Evolutionary conservation across 495 filamentous ascomycete species (phyloP).

Genomic region (Trichoderma reesei): DNA sequence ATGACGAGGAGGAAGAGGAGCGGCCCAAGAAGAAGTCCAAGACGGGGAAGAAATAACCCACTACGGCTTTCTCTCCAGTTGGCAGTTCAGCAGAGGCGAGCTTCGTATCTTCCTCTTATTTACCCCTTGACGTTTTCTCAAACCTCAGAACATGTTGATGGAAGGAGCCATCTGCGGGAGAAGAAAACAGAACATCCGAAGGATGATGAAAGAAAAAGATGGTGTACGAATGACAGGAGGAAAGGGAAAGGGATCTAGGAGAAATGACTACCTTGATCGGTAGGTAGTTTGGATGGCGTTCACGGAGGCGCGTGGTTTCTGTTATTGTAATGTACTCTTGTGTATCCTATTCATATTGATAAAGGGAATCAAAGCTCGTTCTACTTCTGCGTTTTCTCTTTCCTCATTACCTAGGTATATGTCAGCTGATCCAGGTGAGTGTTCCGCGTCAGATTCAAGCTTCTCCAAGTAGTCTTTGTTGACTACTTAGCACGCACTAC

Average conservation of each 20-base stretch:
- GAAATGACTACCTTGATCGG: not conserved
- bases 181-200: not conserved
- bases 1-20: constrained; percentile 23
- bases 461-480: no score
- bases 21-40: constrained; percentile 44
- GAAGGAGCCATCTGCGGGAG: no score
- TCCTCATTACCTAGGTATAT: no score
- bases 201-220: not conserved
- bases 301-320: not conserved
- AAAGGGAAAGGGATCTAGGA: not conserved
- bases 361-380: not conserved
- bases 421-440: no score
- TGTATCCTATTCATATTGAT: no score
- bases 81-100: not conserved
- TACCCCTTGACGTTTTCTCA: not conserved
- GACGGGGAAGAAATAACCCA: constrained; percentile 11
- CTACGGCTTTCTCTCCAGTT: no score
- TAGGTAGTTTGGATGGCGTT: not conserved
- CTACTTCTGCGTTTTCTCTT: no score
- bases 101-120: not conserved
- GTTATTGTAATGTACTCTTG: no score
- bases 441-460: no score
- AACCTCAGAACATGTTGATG: not conserved
- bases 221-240: not conserved
- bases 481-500: no score